Evolutionary conservation across 257 asterid genomes (phyloP), one percentile per base, ranked within the genome.

Genomic region (Scutellaria barbata): DNA sequence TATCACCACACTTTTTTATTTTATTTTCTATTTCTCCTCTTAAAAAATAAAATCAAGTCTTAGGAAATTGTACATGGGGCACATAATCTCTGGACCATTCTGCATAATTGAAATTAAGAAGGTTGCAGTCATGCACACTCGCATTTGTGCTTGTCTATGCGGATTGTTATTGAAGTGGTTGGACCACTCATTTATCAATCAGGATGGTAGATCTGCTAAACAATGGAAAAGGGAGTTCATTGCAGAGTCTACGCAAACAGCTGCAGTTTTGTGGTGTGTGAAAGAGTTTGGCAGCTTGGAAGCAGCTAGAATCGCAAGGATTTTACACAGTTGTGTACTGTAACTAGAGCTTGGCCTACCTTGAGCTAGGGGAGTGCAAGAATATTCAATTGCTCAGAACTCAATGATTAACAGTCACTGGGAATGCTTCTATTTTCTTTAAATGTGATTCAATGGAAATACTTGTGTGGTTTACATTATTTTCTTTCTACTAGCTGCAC

Each of bases 401-500:
- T 64, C 42, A 37, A 51, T 52, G 51, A 13, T 58, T 25, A 20
- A 51, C 11, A 70, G 18, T 54, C 20, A 10, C 7, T 62, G 40
- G 40, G 6, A 22, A 13, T 20, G 68, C 22, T 39, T 63, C 35
- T 52, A 51, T 37, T 7, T 10, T 63, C 52, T 47, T 63, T 43
- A 6, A 35, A 43, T 43, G 47, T 70, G 64, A 37, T 47, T 25
- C 40, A 68, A 67, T 11, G 41, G 20, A 45, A 55, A 70, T 62
- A n/a, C 39, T 65, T 54, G 59, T 58, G 54, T 48, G 45, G 55
- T 35, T 35, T 72, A 51, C 42, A 37, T 72, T 60, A 47, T 9
- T 41, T 62, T 60, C 62, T 48, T 48, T 33, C 37, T 20, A 35
- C 0, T n/a, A 25, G 4, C 14, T 48, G 30, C 54, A 47, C 18